These are phyloP conservation scores for Eucalyptus erythrocorys DNA, from an alignment of 345 rosid species.

Conservation along the genomic window DNA sequence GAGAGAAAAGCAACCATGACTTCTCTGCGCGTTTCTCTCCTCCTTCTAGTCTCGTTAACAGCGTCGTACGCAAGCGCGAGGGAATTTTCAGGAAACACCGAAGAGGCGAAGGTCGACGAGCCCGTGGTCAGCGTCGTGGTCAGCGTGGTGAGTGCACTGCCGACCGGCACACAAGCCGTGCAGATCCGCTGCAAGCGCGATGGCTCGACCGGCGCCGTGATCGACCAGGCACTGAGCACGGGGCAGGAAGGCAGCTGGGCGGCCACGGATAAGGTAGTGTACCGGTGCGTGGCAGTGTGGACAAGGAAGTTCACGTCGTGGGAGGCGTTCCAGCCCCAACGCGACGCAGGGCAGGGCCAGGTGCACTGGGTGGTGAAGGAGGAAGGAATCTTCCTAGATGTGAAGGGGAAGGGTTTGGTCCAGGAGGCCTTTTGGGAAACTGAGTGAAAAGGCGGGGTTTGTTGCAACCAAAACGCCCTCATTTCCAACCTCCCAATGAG, in stretches of 20 bases:
- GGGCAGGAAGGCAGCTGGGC: not conserved
- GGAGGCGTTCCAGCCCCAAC: not conserved
- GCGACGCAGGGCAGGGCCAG: not conserved
- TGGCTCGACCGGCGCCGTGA: not conserved
- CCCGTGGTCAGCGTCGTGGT: not conserved
- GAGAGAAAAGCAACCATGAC: not conserved
- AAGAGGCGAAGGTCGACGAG: not conserved
- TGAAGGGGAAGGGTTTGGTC: not conserved
- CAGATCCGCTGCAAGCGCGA: not conserved
- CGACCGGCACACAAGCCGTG: not conserved
- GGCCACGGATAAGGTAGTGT: not conserved
- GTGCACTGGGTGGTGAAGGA: not conserved
- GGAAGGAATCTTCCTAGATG: not conserved
- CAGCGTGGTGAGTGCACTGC: not conserved
- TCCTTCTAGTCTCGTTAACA: not conserved
- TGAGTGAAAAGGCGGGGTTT: not conserved
- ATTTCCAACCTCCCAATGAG: too few species aligned
- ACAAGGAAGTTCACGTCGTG: not conserved
- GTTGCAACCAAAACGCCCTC: too few species aligned
- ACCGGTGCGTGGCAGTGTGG: not conserved
- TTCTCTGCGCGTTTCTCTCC: not conserved
- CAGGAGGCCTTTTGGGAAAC: not conserved
- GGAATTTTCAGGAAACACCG: not conserved
- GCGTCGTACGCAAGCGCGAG: not conserved
- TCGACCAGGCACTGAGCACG: not conserved